phyloP scores from a whole-genome alignment of 225 moss, liverwort and hornwort genomes.

The Neckera pumila region DNA sequence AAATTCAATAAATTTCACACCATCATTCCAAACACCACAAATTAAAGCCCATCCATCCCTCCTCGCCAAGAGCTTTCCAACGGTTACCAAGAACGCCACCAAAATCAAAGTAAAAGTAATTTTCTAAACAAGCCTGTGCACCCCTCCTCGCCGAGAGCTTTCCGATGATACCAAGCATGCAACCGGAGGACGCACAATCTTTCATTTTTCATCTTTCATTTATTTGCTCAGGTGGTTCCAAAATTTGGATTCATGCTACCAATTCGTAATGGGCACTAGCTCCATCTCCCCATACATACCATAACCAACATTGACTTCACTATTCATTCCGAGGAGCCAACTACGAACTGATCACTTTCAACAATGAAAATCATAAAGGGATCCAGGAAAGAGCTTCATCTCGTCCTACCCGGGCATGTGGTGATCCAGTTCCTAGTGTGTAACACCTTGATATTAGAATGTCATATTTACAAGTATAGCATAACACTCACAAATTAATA shows the following conservation, averaged over 20 bases:
- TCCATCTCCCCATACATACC: neutral
- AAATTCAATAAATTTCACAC: no score
- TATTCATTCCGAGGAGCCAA: neutral
- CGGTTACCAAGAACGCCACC: no score
- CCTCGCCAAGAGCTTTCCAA: no score
- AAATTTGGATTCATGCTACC: neutral
- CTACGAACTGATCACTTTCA: neutral
- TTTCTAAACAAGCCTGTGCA: no score
- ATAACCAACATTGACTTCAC: neutral
- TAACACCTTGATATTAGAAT: neutral
- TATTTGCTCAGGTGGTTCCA: no score
- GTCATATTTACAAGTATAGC: slow-evolving; percentile 11
- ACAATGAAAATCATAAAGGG: neutral
- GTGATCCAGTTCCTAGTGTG: neutral
- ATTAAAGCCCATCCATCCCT: no score
- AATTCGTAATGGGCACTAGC: neutral
- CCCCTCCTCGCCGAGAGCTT: no score
- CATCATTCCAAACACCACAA: no score
- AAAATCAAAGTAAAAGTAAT: no score
- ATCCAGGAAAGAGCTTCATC: neutral
- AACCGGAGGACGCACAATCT: no score
- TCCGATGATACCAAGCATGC: no score
- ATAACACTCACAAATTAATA: neutral
- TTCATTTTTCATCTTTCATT: neutral
- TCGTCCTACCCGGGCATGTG: neutral